Base-by-base conservation (phyloP, 2,329 filamentous ascomycete species). In the Sordariomycetes sp. region DNA sequence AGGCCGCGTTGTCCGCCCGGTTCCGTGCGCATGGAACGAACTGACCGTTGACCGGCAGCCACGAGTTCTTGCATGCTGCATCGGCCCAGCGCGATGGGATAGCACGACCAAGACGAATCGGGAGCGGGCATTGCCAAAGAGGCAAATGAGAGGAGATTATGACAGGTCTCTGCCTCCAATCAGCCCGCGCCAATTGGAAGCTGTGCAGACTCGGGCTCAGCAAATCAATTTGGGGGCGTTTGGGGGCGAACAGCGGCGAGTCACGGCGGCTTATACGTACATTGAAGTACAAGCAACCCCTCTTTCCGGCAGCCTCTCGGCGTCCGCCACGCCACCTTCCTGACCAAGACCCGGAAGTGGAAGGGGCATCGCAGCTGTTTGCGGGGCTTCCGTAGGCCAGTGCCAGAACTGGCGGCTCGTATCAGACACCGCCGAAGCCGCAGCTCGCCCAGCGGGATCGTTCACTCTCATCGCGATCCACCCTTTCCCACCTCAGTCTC, bases 41-140 rank as follows among this genome's bases (percentile, higher is more conserved):
- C 34, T 28, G 43, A 48, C 57, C 51, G 53, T 54, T 58, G 35
- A 58, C 32, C 57, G 51, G 25, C 20, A 53, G 57, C 57, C 57
- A 58, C 57, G 57, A 58, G 25, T 25, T 53, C 57, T 25, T 58
- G 57, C 57, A 54, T 40, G 4, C 7, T 50, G 46, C 46, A 22
- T 50, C 46, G 22, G 20, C 20, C n/a, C 7, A 50, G 22, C 46
- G 20, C 34, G 37, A 53, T 16, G 34, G 50, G 37, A n/a, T 20
- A 32, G 54, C 16, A 11, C 6, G 43, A n/a, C 20, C n/a, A 20
- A 20, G 46, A 11, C 7, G 20, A 50, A 24, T 50, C 46, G 46
- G 22, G 18, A 24, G 22, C 5, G 46, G 20, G 8, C n/a, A 12
- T n/a, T 46, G 16, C 40, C 14, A 24, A 20, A 50, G 4, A 8